Base-by-base conservation (phyloP, 2,329 filamentous ascomycete species). In the Neofusicoccum umdonicola region DNA sequence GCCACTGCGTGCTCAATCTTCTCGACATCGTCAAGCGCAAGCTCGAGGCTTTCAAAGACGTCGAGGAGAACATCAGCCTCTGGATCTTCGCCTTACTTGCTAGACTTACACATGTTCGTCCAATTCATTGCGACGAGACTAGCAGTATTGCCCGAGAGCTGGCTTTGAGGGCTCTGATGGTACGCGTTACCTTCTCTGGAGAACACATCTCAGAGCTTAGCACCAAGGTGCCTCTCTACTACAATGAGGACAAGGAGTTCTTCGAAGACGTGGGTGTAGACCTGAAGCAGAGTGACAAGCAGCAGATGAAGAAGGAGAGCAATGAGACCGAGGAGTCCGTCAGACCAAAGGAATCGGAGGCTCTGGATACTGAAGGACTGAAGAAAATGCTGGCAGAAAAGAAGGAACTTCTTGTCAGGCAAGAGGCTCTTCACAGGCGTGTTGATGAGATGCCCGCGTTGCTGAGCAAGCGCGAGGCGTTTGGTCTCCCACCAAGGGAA, bases 41-140 rank as follows among this genome's bases (percentile, higher is more conserved):
- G 60, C 83, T 90, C 62, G 84, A 83, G 51, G 84, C 83, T 57
- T 85, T 84, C n/a, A 77, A 81, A 22, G 82, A 84, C 35, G 80
- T 92, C 35, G 82, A 86, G 31, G 84, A 86, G 70, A 85, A 88
- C 54, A 87, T 91, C 4, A 93, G 92, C 66, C 84, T 87, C 15
- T 98, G 94, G 94, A 81, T 91, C 3, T 97, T 93, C 93, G 88
- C 90, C 0, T 77, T 97, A 65, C 81, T 97, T 50, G 92, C 90
- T 2, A 85, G 88, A 65, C 83, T 94, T 65, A 88, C 90, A 0
- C 90, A 91, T 41, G 80, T 87, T 9, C 17, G 35, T 47, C 56
- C 56, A 3, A 60, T 60, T 27, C 22, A 60, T 5, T 60, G 56
- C 42, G 56, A 60, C 31, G 92, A 92, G 6, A 34, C 41, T 3